phyloP scores from a whole-genome alignment of 164 flowering plant species.

The Aristolochia fimbriata region DNA sequence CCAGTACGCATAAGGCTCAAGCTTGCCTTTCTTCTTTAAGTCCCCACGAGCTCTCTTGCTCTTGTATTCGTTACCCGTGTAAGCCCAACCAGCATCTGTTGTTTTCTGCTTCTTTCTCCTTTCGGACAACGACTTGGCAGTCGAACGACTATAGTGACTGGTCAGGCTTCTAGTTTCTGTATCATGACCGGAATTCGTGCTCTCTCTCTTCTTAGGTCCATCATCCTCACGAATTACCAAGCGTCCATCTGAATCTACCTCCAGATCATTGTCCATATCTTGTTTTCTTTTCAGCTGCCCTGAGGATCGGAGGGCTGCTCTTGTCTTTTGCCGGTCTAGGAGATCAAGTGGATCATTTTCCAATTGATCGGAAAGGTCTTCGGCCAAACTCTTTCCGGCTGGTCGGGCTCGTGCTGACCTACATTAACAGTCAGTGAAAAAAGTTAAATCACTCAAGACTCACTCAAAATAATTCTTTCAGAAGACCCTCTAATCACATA shows the following conservation, averaged over 20 bases:
- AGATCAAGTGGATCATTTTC: slow-evolving; percentile 92
- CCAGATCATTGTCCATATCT: slow-evolving; percentile 68
- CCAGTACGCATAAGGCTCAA: slow-evolving; percentile 99
- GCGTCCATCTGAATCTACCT: slow-evolving; percentile 77
- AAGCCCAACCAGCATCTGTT: slow-evolving; percentile 74
- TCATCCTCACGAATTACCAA: slow-evolving; percentile 57
- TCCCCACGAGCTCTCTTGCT: slow-evolving; percentile 94
- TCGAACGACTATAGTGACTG: slow-evolving; percentile 30
- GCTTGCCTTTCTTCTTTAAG: slow-evolving; percentile 82
- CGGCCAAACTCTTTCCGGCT: slow-evolving; percentile 53
- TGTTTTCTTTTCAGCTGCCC: slow-evolving; percentile 34
- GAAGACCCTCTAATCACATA: neutral
- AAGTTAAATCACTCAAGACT: neutral
- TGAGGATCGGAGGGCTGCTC: slow-evolving; percentile 60
- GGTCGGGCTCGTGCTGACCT: slow-evolving; percentile 47
- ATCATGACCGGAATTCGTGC: slow-evolving; percentile 22
- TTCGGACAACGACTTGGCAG: slow-evolving; percentile 23
- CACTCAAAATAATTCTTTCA: neutral
- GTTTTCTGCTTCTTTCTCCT: slow-evolving; percentile 53
- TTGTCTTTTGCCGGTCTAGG: slow-evolving; percentile 66
- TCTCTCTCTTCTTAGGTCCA: slow-evolving; percentile 22
- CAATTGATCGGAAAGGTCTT: slow-evolving; percentile 52
- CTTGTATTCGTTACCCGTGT: slow-evolving; percentile 74
- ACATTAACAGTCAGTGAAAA: neutral
- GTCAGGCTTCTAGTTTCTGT: slow-evolving; percentile 43